Evolutionary conservation across 2,329 filamentous ascomycete species (phyloP).

Genomic region (Alternaria hordeiaustralica): DNA sequence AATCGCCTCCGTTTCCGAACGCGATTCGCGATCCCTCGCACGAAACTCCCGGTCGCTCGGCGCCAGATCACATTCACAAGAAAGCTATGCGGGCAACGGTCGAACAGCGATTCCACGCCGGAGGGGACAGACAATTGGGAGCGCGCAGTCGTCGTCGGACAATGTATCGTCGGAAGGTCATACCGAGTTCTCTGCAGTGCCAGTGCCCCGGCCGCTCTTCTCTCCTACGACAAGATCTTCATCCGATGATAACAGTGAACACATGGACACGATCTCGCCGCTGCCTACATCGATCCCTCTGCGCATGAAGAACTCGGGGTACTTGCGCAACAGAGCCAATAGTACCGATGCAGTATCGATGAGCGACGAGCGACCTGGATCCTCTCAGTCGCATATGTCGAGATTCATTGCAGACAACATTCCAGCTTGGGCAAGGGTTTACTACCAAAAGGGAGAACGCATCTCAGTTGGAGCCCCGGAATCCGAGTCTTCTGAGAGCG

Average conservation of each 20-base stretch:
- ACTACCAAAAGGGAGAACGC: constrained; percentile 47
- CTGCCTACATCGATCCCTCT: constrained; percentile 47
- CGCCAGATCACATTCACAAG: constrained; percentile 41
- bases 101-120: constrained; percentile 32
- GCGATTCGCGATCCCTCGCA: constrained; percentile 43
- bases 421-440: constrained; percentile 48
- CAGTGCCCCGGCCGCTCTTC: constrained; percentile 47
- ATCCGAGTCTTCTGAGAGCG: constrained; percentile 42
- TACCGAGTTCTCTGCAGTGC: constrained; percentile 43
- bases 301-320: constrained; percentile 48
- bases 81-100: constrained; percentile 34
- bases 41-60: constrained; percentile 42
- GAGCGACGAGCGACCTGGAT: constrained; percentile 44
- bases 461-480: constrained; percentile 44
- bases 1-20: constrained; percentile 46
- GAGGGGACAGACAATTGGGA: constrained; percentile 43
- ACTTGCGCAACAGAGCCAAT: constrained; percentile 39
- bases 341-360: constrained; percentile 40
- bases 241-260: constrained; percentile 43
- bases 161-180: constrained; percentile 34
- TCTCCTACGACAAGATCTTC: constrained; percentile 31
- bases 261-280: constrained; percentile 49
- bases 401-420: constrained; percentile 46
- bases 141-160: constrained; percentile 43
- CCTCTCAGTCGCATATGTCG: constrained; percentile 45